Base-by-base conservation (phyloP, 305 asterid genomes). In the Ajuga reptans region DNA sequence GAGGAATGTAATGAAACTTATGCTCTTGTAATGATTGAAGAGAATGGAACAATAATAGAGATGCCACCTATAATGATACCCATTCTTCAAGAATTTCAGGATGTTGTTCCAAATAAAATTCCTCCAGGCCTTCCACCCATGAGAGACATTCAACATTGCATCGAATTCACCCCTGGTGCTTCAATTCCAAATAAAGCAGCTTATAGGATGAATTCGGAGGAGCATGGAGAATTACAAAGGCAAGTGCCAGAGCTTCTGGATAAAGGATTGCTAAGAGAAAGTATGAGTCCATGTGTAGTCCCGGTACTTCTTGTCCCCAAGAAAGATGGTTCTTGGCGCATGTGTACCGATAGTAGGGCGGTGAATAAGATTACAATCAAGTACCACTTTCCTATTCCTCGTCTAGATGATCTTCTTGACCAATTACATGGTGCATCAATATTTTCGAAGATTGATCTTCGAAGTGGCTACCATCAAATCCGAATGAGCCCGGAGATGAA, bases 181-280 rank as follows among this genome's bases (percentile, higher is more conserved):
- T 11, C 27, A 1, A 31, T 79, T 21, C 83, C 75, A 4, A 75
- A 79, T 31, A 59, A 71, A 11, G 36, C 71, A 4, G 63, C 79
- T 0, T 73, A 73, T 27, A 27, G 54, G 2, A 62, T 69, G 73
- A 73, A 21, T 15, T 73, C 63, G 0, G 62, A 63, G 37, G 59
- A 68, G 5, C 63, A 46, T 2, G n/a, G 33, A 6, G 76, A 73
- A 27, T 14, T 78, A 5, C 66, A 63, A 21, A 52, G 37, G 45
- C 69, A 77, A 68, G 65, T 73, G 2, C 9, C 62, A 7, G 52
- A 68, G 4, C 39, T 77, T 4, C 0, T 50, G 41, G 15, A 7
- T 11, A 77, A 62, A 14, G 64, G 51, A 0, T 1, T 17, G 2
- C 9, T 77, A 0, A 18, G 31, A 11, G 66, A 66, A 27, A 66